phyloP scores from a whole-genome alignment of 768 basidiomycete species.

The Trametes punicea region DNA sequence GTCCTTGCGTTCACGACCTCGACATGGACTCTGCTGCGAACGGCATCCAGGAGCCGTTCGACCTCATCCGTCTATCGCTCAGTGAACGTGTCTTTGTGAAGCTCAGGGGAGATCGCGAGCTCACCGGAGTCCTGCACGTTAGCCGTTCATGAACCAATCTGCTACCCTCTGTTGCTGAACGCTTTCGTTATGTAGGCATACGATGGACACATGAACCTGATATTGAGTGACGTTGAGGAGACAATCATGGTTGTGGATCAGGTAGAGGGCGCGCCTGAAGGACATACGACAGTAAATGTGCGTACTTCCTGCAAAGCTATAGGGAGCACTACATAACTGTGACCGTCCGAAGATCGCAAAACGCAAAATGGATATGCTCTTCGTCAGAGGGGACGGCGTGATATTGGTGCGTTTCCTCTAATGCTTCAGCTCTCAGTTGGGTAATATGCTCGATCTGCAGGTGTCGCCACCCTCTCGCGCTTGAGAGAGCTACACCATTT shows the following conservation, averaged over 20 bases:
- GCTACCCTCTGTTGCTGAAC: conserved; percentile 13
- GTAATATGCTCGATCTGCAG: conserved; percentile 33
- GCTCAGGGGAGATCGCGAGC: conserved; percentile 88
- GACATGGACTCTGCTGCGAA: conserved; percentile 68
- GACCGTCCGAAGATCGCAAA: conserved; percentile 68
- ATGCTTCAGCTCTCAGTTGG: neutral
- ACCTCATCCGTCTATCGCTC: conserved; percentile 92
- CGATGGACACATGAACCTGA: conserved; percentile 99
- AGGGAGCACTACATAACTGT: neutral
- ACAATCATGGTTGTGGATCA: conserved; percentile 94
- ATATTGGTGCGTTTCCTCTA: conserved; percentile 65
- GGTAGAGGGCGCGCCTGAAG: conserved; percentile 58
- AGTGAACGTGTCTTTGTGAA: conserved; percentile 99
- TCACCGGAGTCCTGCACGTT: conserved; percentile 91
- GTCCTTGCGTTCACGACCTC: conserved; percentile 7
- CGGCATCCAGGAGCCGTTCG: conserved; percentile 93
- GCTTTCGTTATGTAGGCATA: conserved; percentile 68
- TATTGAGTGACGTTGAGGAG: conserved; percentile 96
- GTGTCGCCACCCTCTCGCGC: conserved; percentile 75
- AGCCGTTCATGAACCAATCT: conserved; percentile 29
- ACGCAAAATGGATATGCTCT: conserved; percentile 96
- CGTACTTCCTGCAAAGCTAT: conserved; percentile 17
- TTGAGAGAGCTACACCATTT: neutral
- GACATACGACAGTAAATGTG: conserved; percentile 65
- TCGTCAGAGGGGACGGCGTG: conserved; percentile 95